Evolutionary conservation across 1,284 basidiomycete species (phyloP).

Genomic region (Marasmius fiardii): DNA sequence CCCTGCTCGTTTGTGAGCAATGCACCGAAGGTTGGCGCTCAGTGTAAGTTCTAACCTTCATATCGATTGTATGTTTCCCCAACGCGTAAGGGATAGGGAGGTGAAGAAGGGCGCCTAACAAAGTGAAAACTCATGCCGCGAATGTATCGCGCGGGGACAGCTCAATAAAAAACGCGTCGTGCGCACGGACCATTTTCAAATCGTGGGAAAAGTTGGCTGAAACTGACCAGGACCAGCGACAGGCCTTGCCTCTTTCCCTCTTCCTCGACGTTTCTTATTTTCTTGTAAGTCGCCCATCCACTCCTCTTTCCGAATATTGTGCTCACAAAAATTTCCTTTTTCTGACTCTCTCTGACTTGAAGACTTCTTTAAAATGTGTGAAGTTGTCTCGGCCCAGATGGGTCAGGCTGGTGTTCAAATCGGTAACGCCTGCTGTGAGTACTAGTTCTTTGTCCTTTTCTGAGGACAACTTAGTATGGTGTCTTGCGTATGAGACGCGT

Average conservation of each 20-base stretch:
- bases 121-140: too few species aligned
- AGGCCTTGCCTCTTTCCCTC: constrained; percentile 6
- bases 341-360: not conserved
- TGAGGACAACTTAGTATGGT: constrained; percentile 3
- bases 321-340: not conserved
- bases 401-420: constrained; percentile 97
- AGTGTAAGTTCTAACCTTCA: too few species aligned
- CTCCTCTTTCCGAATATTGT: not conserved
- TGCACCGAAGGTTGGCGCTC: too few species aligned
- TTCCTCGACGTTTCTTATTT: constrained; percentile 6
- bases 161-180: too few species aligned
- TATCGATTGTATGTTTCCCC: too few species aligned
- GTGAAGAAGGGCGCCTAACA: too few species aligned
- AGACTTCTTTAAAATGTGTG: constrained; percentile 54
- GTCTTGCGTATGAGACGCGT: constrained; percentile 24
- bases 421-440: constrained; percentile 93
- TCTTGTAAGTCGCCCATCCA: not conserved
- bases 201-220: constrained; percentile 5
- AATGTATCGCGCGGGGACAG: too few species aligned
- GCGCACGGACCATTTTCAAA: constrained; percentile 10
- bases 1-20: too few species aligned
- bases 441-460: constrained; percentile 14
- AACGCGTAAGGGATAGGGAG: too few species aligned
- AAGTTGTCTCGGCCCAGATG: constrained; percentile 94
- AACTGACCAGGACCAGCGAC: constrained; percentile 1